Base-by-base conservation (phyloP, 139 green algal species). In the Chlamydomonas schloesseri region DNA sequence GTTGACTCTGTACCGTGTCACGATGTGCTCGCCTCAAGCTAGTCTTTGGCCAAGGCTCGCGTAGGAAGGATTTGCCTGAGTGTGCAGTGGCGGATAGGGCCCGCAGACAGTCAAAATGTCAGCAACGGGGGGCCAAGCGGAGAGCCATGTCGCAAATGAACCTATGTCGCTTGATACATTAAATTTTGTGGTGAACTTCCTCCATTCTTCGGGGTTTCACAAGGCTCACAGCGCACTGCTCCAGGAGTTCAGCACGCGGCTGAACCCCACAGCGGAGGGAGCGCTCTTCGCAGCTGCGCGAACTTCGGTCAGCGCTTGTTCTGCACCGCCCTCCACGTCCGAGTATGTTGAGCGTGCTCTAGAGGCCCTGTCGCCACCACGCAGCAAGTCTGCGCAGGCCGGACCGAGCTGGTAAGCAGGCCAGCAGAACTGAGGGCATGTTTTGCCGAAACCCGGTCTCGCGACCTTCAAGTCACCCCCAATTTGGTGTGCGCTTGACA, bases 201-300 rank as follows among this genome's bases (percentile, higher is more conserved):
- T 96, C 31, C 91, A 93, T 28, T 75, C 81, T 4, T 80, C 95
- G 68, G 93, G 93, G 17, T 93, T 96, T 42, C 90, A 91, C 26
- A 90, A 91, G 18, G 89, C 92, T 47, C 90, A 95, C 47, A 87
- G 88, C 65, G 71, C 72, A 4, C 80, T 95, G 57, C 81, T 93
- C 10, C 58, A 90, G 23, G 92, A 95, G 53, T 88, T 95, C 10
- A 90, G 92, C 71, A 87, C 81, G 18, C 80, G 89, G 46, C 93
- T 85, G 58, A 83, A 80, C 47, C 78, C 67, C 57, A 90, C 46
- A 33, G 57, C 74, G 21, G 50, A 77, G 28, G 73, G 71, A 13
- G 68, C 76, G 29, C 36, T 62, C 68, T 57, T 72, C 80, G 33
- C 74, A 28, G 28, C 37, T 42, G 71, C 37, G 8, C 73, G 68